phyloP scores from a whole-genome alignment of 2,329 filamentous ascomycete genomes.

The Fusarium fracticaudum region DNA sequence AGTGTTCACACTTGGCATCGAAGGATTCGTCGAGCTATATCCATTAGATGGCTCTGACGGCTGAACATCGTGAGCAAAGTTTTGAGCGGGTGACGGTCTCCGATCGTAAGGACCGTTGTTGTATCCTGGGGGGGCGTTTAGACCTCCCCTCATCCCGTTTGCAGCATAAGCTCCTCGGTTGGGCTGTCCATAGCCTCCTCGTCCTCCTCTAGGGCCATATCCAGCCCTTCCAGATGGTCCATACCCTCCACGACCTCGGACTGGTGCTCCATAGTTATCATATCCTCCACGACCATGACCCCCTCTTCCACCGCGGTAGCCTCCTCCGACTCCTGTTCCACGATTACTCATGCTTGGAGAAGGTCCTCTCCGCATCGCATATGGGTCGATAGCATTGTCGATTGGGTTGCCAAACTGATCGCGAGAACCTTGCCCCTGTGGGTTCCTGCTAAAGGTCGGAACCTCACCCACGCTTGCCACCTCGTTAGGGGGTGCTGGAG shows the following conservation, averaged over 20 bases:
- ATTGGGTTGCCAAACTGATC: slow-evolving; percentile 74
- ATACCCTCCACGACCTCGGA: slow-evolving; percentile 56
- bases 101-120: slow-evolving; percentile 51
- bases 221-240: slow-evolving; percentile 53
- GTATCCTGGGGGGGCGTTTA: slow-evolving; percentile 56
- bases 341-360: slow-evolving; percentile 61
- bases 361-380: slow-evolving; percentile 57
- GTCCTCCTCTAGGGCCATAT: slow-evolving; percentile 53
- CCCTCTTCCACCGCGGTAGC: slow-evolving; percentile 57
- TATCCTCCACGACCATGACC: slow-evolving; percentile 63
- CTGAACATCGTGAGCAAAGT: slow-evolving; percentile 53
- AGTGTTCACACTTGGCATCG: slow-evolving; percentile 47
- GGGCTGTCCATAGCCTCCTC: slow-evolving; percentile 47
- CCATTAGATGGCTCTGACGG: slow-evolving; percentile 47
- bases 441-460: slow-evolving; percentile 45
- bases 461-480: slow-evolving; percentile 49
- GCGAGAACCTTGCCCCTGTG: slow-evolving; percentile 54
- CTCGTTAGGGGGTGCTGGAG: slow-evolving; percentile 58
- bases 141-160: slow-evolving; percentile 45
- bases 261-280: slow-evolving; percentile 56
- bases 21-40: slow-evolving; percentile 47
- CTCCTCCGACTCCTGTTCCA: slow-evolving; percentile 60
- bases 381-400: slow-evolving; percentile 54
- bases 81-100: slow-evolving; percentile 49
- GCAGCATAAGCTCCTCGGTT: slow-evolving; percentile 46